Evolutionary conservation across 805 yeast species (phyloP).

Genomic region (Debaryomyces prosopidis): DNA sequence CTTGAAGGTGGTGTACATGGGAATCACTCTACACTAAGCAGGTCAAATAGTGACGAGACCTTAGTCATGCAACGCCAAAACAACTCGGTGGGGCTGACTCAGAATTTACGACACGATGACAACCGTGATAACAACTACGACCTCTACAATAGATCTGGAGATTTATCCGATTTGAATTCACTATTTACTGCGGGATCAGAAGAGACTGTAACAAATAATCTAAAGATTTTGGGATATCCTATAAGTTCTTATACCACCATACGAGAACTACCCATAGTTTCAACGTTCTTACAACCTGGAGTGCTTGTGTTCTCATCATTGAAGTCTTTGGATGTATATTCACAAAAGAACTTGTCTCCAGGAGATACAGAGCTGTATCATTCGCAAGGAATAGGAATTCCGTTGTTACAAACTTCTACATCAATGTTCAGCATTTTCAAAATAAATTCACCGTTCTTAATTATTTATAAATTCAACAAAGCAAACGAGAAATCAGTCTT

Average conservation of each 20-base stretch:
- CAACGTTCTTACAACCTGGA: constrained; percentile 20
- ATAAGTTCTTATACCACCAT: constrained; percentile 9
- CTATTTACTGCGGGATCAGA: constrained; percentile 15
- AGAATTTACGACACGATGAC: background rate
- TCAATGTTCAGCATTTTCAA: constrained; percentile 25
- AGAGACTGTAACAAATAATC: constrained; percentile 17
- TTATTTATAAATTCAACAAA: constrained; percentile 14
- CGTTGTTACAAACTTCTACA: constrained; percentile 20
- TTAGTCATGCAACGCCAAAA: background rate
- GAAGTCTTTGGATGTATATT: constrained; percentile 9
- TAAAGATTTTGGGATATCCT: constrained; percentile 13
- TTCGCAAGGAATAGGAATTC: constrained; percentile 6
- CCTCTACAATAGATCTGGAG: constrained; percentile 1
- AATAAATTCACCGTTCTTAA: constrained; percentile 30
- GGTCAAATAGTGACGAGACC: constrained; percentile 2
- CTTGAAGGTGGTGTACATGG: background rate
- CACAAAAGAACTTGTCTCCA: constrained; percentile 1
- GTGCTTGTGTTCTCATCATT: constrained; percentile 15
- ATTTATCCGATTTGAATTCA: constrained; percentile 11
- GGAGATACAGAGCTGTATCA: constrained; percentile 5
- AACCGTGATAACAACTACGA: no score
- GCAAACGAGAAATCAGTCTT: constrained; percentile 17
- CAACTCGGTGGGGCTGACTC: no score
- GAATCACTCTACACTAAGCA: background rate
- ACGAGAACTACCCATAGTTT: constrained; percentile 17